Base-by-base conservation (phyloP, 1,284 basidiomycete genomes). In the Ustilago sp. region DNA sequence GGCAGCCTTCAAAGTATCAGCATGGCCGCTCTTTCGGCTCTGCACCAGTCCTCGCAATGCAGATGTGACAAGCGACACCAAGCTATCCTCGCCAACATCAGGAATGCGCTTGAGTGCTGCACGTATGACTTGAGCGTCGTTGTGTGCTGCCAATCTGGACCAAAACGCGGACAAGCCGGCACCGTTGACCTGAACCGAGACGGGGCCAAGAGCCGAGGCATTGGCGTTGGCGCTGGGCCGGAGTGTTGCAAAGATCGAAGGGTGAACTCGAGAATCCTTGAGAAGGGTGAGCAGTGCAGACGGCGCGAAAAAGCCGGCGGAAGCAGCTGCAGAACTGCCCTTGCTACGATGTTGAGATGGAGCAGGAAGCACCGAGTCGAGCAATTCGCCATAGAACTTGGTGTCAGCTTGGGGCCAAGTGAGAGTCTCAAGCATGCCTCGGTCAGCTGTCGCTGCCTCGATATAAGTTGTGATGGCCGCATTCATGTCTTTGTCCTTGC, bases 371-470 rank as follows among this genome's bases (percentile, higher is more conserved):
- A 73, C n/a, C 12, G 61, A n/a, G 28, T 68, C 64, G 35, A 73
- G 61, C 53, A 73, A 38, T 39, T 67, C 53, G 32, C 65, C 19
- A 54, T 28, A 73, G 65, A 73, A 73, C 0, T 7, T 3, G 8
- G 47, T 60, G 48, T 73, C 70, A n/a, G 61, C 61, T 28, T 73
- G 65, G n/a, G 62, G 61, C 4, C 53, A 61, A n/a, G 64, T 41
- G 43, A 73, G 57, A 8, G 70, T 73, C 43, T 73, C 70, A 43
- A 73, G 61, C 65, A 73, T 68, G 47, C 70, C 53, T 38, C 70
- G 65, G 19, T 73, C 70, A 0, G 53, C 53, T 7, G 70, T 73
- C 3, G 65, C 36, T 6, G 35, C 54, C n/a, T 68, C 61, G 50
- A 73, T 67, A 47, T 56, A 73, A 9, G 32, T 39, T 2, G 47